Evolutionary conservation across 2,329 filamentous ascomycete species (phyloP).

Genomic region (Trichoderma sp.): DNA sequence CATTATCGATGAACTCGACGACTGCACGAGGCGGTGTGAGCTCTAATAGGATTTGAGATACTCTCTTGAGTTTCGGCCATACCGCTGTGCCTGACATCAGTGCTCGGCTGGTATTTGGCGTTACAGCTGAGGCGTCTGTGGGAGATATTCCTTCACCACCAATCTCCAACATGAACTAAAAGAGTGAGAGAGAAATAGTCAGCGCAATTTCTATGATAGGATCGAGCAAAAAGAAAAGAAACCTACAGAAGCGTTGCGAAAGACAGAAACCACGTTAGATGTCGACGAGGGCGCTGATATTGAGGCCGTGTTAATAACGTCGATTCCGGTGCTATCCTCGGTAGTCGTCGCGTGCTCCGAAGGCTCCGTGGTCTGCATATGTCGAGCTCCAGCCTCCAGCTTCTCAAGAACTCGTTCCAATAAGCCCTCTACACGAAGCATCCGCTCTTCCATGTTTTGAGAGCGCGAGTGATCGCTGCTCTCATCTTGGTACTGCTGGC

Average conservation of each 20-base stretch:
- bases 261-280: slow-evolving; percentile 13
- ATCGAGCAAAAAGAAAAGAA: neutral
- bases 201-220: neutral
- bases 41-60: neutral
- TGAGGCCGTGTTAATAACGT: slow-evolving; percentile 13
- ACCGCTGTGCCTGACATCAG: neutral
- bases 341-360: neutral
- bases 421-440: slow-evolving; percentile 14
- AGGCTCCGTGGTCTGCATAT: neutral
- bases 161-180: slow-evolving; percentile 16
- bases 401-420: slow-evolving; percentile 14
- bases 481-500: slow-evolving; percentile 22
- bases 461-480: neutral
- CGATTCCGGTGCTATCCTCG: slow-evolving; percentile 2
- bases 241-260: slow-evolving; percentile 19
- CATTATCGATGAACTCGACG: slow-evolving; percentile 10
- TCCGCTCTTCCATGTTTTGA: slow-evolving; percentile 8
- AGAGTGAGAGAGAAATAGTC: neutral
- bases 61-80: neutral
- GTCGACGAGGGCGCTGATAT: neutral
- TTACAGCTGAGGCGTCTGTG: neutral
- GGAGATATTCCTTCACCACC: neutral
- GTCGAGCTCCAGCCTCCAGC: neutral
- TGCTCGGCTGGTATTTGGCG: too few relatives aligned
- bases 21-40: slow-evolving; percentile 17